A percentile compares a stretch with the other conserved stretches of the same genome.
These are phyloP conservation scores for Trypanosoma melophagium DNA, from an alignment of 208 protist genomes.

Conservation along the genomic window DNA sequence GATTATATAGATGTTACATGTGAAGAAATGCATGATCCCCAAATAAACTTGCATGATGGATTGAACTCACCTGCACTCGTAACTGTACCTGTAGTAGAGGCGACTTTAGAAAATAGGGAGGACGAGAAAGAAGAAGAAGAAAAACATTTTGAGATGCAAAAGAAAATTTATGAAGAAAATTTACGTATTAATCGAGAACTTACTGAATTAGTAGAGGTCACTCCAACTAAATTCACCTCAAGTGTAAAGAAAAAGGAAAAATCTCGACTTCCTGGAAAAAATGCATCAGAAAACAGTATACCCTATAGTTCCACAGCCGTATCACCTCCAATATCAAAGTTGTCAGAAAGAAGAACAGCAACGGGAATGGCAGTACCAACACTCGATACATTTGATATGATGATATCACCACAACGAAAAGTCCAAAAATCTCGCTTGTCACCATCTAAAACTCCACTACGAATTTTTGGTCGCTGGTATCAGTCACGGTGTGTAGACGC, in stretches of 20 bases:
- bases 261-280: neutral
- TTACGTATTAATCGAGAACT: neutral
- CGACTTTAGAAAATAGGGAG: no score
- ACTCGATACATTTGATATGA: neutral
- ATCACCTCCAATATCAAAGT: no score
- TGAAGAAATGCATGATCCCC: neutral
- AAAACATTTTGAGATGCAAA: neutral
- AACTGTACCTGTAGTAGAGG: neutral
- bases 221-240: no score
- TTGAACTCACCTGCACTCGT: neutral
- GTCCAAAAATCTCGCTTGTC: neutral
- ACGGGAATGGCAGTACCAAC: no score
- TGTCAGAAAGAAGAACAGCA: no score
- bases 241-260: neutral
- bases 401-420: neutral
- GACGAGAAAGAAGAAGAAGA: neutral
- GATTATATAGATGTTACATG: conserved; percentile 11
- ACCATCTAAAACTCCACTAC: neutral
- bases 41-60: neutral
- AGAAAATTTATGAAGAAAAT: neutral
- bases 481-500: conserved; percentile 43
- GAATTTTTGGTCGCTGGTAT: conserved; percentile 49
- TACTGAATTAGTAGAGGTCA: neutral
- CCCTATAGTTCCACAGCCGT: no score
- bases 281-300: no score